phyloP scores from a whole-genome alignment of 345 rosid genomes.

The Diplotaxis tenuifolia region DNA sequence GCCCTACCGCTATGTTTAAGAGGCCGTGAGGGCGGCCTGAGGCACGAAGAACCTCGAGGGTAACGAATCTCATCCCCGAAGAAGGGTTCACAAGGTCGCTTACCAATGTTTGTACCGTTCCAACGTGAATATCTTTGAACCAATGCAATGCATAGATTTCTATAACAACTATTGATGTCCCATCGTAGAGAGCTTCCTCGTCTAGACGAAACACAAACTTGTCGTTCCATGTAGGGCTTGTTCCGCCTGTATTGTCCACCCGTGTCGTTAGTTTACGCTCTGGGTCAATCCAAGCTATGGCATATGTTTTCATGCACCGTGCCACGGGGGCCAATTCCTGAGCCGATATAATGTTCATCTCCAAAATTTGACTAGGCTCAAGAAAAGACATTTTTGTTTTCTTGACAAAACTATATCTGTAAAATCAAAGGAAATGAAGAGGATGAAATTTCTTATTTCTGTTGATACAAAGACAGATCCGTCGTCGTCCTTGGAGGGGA shows the following conservation, averaged over 20 bases:
- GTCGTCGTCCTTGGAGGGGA: constrained; percentile 40
- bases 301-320: constrained; percentile 50
- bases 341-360: constrained; percentile 75
- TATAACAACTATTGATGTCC: constrained; percentile 75
- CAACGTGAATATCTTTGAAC: constrained; percentile 79
- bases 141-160: constrained; percentile 76
- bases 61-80: constrained; percentile 55
- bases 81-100: constrained; percentile 58
- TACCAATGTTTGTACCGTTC: constrained; percentile 65
- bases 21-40: constrained; percentile 91
- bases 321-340: constrained; percentile 62
- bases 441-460: not conserved
- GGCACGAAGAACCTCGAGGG: constrained; percentile 74
- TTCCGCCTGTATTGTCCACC: not conserved
- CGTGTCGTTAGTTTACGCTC: not conserved
- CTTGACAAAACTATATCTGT: not conserved
- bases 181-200: constrained; percentile 55
- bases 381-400: constrained; percentile 39
- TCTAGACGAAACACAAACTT: constrained; percentile 66
- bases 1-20: constrained; percentile 69
- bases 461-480: constrained; percentile 12
- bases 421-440: not conserved
- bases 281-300: not conserved
- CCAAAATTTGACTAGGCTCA: constrained; percentile 64
- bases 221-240: not conserved